A percentile compares a stretch with the other conserved stretches of the same genome.
These are phyloP conservation scores for Heterobasidion irregulare DNA, from an alignment of 1,284 basidiomycete genomes.

Conservation along the genomic window DNA sequence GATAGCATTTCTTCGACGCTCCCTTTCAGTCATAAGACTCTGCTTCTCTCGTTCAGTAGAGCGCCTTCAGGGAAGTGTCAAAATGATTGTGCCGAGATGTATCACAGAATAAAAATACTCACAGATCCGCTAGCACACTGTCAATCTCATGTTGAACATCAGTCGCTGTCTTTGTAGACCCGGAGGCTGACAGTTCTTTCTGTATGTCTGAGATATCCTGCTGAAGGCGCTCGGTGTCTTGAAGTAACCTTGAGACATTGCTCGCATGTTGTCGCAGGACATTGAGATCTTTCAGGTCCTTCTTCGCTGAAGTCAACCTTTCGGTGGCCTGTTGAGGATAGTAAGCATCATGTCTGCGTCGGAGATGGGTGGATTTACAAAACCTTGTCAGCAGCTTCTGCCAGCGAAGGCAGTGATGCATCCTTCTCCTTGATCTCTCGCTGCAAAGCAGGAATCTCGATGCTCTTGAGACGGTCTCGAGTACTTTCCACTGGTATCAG, in stretches of 20 bases:
- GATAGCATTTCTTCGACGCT: constrained; percentile 51
- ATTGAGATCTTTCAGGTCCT: constrained; percentile 54
- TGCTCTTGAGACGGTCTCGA: constrained; percentile 43
- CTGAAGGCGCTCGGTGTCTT: constrained; percentile 59
- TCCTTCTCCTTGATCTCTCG: constrained; percentile 54
- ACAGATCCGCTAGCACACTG: constrained; percentile 59
- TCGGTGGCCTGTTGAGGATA: constrained; percentile 32
- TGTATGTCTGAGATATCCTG: constrained; percentile 65
- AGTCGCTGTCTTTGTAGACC: constrained; percentile 74
- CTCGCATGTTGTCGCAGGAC: constrained; percentile 58
- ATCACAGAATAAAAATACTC: constrained; percentile 18
- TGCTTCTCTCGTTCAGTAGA: constrained; percentile 63
- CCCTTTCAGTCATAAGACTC: constrained; percentile 51
- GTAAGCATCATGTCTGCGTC: not conserved
- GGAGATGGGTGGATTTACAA: constrained; percentile 5
- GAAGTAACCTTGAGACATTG: constrained; percentile 54
- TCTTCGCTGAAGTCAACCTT: constrained; percentile 37
- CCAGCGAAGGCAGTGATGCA: constrained; percentile 39
- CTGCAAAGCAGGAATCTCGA: constrained; percentile 64
- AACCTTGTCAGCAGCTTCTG: constrained; percentile 52
- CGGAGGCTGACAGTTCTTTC: constrained; percentile 58
- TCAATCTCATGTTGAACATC: constrained; percentile 79
- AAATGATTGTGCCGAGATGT: constrained; percentile 1
- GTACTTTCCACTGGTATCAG: constrained; percentile 48
- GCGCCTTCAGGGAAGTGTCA: constrained; percentile 40